Evolutionary conservation across 768 basidiomycete genomes (phyloP).

Genomic region (Nidularia pulvinata): DNA sequence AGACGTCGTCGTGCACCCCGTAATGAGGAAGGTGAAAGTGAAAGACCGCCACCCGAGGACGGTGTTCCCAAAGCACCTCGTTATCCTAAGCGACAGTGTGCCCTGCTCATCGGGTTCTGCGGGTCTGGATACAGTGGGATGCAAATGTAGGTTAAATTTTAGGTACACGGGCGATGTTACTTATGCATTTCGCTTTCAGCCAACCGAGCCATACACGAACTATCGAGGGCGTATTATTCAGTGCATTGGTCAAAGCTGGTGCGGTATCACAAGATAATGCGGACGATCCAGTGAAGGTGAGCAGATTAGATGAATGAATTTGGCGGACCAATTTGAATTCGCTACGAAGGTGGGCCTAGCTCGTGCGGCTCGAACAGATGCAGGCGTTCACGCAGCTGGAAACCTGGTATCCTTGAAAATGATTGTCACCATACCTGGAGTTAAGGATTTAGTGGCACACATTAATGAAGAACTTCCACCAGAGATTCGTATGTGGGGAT

Average conservation of each 20-base stretch:
- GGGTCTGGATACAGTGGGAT: conserved; percentile 93
- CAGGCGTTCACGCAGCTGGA: conserved; percentile 96
- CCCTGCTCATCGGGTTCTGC: conserved; percentile 87
- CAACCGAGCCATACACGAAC: conserved; percentile 72
- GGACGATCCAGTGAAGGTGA: conserved; percentile 84
- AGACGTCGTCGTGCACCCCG: conserved; percentile 44
- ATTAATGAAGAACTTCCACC: conserved; percentile 91
- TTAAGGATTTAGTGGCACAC: conserved; percentile 64
- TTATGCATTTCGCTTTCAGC: conserved; percentile 29
- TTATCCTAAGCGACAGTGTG: conserved; percentile 83
- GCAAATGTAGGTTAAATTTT: conserved; percentile 77
- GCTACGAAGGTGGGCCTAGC: conserved; percentile 71
- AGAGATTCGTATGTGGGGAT: conserved; percentile 92
- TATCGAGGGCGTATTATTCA: conserved; percentile 89
- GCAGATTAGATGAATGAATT: too few species aligned
- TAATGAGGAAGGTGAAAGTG: conserved; percentile 25
- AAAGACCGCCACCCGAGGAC: conserved; percentile 14
- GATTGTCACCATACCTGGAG: conserved; percentile 75
- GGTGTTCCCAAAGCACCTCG: conserved; percentile 47
- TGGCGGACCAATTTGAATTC: not conserved
- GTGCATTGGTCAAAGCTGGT: conserved; percentile 85
- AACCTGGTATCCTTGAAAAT: conserved; percentile 93
- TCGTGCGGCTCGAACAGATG: conserved; percentile 94
- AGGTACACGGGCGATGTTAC: not conserved
- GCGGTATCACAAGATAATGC: conserved; percentile 96